phyloP scores from a whole-genome alignment of 192 early-diverging fungal species.

The Lunasporangiospora selenospora region DNA sequence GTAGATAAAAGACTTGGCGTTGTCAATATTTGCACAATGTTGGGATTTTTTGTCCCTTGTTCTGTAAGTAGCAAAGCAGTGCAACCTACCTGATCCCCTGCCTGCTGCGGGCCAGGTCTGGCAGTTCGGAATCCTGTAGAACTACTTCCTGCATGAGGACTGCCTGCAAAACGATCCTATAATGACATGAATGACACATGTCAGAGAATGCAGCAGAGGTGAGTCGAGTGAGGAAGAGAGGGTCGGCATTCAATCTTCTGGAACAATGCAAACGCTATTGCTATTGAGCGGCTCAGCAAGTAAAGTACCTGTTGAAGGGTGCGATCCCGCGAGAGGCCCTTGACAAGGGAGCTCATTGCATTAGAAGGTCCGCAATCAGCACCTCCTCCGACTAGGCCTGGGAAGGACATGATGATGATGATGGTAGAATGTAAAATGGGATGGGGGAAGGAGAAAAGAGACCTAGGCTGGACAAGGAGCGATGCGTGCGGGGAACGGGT shows the following conservation, averaged over 20 bases:
- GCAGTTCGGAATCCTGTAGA: constrained; percentile 42
- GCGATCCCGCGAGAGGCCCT: constrained; percentile 79
- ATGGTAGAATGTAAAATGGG: background rate
- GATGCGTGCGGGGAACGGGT: too few relatives aligned
- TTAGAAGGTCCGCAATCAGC: constrained; percentile 83
- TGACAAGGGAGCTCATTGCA: constrained; percentile 77
- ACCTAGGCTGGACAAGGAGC: too few relatives aligned
- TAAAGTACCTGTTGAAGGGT: constrained; percentile 78
- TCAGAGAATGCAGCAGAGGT: constrained; percentile 33
- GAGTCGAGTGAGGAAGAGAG: background rate
- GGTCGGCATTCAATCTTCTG: too few relatives aligned
- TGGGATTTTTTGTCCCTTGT: background rate
- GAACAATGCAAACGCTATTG: background rate
- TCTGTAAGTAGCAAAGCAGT: background rate
- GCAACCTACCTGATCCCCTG: constrained; percentile 33
- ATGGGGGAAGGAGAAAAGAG: constrained; percentile 13
- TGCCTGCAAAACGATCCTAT: constrained; percentile 37
- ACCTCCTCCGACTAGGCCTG: constrained; percentile 65
- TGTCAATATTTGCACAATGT: background rate
- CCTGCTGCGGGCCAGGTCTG: constrained; percentile 40
- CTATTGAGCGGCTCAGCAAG: background rate
- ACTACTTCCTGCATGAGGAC: constrained; percentile 21
- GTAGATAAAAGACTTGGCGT: background rate
- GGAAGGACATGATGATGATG: constrained; percentile 52
- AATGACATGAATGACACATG: constrained; percentile 11